Conservation (phyloP, 805 yeast genomes). For the Ogataea chonburiensis region DNA sequence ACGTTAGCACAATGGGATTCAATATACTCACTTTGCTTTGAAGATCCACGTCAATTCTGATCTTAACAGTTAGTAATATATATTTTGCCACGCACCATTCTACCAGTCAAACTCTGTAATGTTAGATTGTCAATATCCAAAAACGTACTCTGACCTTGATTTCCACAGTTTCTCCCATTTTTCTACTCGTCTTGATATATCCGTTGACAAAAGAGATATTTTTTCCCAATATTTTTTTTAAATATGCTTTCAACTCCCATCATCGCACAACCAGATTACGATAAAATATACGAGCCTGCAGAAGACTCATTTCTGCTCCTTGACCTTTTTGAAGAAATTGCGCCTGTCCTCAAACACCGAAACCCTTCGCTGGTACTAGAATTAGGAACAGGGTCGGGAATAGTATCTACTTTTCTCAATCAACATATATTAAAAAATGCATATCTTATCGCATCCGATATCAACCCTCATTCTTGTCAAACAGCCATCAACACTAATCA, state of each 20-base stretch:
- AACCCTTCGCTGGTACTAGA: slow-evolving; percentile 64
- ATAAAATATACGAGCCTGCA: slow-evolving; percentile 89
- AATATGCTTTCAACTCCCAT: slow-evolving; percentile 80
- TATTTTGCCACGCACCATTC: slow-evolving; percentile 49
- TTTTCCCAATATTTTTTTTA: slow-evolving; percentile 1
- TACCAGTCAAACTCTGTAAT: slow-evolving; percentile 67
- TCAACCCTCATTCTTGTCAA: slow-evolving; percentile 74
- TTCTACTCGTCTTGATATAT: too few relatives aligned
- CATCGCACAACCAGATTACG: slow-evolving; percentile 52
- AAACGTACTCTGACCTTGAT: slow-evolving; percentile 35
- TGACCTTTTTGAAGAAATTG: slow-evolving; percentile 72
- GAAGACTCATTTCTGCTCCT: slow-evolving; percentile 87
- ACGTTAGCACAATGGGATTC: slow-evolving; percentile 31
- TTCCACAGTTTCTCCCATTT: slow-evolving; percentile 23
- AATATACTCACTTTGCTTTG: slow-evolving; percentile 51
- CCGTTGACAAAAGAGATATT: background rate
- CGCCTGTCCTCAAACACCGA: slow-evolving; percentile 30
- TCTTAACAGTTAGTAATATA: slow-evolving; percentile 34
- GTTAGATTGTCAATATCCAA: slow-evolving; percentile 1
- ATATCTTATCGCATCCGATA: slow-evolving; percentile 67
- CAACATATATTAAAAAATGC: slow-evolving; percentile 53
- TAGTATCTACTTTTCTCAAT: slow-evolving; percentile 76
- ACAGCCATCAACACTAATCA: slow-evolving; percentile 45
- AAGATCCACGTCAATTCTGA: slow-evolving; percentile 72
- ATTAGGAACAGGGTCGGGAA: slow-evolving; percentile 91